Base-by-base conservation (phyloP, 768 basidiomycete species). In the Russula dissimulans region DNA sequence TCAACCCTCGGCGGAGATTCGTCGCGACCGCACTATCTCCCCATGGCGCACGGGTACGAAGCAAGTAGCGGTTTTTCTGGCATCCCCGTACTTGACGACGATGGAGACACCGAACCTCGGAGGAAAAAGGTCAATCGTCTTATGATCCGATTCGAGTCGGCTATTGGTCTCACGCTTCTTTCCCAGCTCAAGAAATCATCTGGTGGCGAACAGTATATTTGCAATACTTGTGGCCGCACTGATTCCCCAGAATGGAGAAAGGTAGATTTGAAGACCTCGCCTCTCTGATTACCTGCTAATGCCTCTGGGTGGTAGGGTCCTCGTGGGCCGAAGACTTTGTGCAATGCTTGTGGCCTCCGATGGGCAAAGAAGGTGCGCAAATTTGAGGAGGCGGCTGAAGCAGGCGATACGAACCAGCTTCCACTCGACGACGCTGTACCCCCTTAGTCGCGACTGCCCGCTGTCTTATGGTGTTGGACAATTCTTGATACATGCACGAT, bases 171-270 rank as follows among this genome's bases (percentile, higher is more conserved):
- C 45, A 71, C 36, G 32, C 31, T 1, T 22, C 8, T 18, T 26
- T 52, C 47, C 15, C 31, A 66, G 61, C 54, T 56, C 44, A 61
- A 61, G 69, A 84, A 83, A 62, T 68, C 73, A 8, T 73, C 78
- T 42, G 70, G 70, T 18, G 69, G 73, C 4, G 88, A 90, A 57
- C 87, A 88, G 68, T 83, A 92, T 69, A 91, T 95, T 11, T 97
- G 94, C 68, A 79, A 90, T 36, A 92, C 87, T 14, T 99, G 95
- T 67, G 97, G 97, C 17, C 80, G 92, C 60, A 97, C 95, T 1
- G 91, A 94, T 72, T 95, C 92, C 44, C 95, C 97, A 0, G 95
- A 99, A 74, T 99, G 95, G 95, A 82, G 95, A 67, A 95, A 93
- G 80, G 91, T 80, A 54, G 4, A 15, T 36, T 31, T 4, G 31